These are phyloP conservation scores for Rhodotorula sp. DNA, from an alignment of 1,284 basidiomycete genomes.

Conservation along the genomic window DNA sequence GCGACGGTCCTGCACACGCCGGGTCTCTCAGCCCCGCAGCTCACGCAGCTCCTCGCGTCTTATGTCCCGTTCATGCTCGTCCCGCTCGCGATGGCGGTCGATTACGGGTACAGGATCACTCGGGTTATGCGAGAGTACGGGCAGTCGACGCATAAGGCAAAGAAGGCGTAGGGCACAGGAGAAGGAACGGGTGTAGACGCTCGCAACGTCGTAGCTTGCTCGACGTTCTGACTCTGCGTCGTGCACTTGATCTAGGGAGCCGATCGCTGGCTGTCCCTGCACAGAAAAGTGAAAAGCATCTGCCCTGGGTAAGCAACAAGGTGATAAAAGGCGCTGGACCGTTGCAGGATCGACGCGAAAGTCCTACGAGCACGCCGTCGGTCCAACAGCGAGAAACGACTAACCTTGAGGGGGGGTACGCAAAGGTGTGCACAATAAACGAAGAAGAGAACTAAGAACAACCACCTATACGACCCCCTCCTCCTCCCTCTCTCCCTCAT, in stretches of 20 bases:
- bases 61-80: constrained; percentile 76
- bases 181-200: too few species aligned
- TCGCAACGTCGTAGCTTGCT: too few species aligned
- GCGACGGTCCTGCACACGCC: constrained; percentile 61
- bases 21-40: constrained; percentile 16
- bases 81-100: constrained; percentile 69
- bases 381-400: too few species aligned
- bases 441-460: not conserved
- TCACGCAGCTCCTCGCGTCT: constrained; percentile 62
- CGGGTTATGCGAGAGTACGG: constrained; percentile 36
- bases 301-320: too few species aligned
- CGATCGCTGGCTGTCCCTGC: too few species aligned
- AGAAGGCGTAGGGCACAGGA: not conserved
- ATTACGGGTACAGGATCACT: constrained; percentile 63
- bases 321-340: too few species aligned
- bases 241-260: too few species aligned
- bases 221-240: too few species aligned
- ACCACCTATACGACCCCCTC: not conserved
- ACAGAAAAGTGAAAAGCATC: too few species aligned
- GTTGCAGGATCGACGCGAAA: too few species aligned
- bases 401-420: not conserved
- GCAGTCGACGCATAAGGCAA: not conserved
- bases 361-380: too few species aligned
- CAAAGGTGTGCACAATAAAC: not conserved
- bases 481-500: not conserved